Evolutionary conservation across 371 early-diverging fungal genomes (phyloP).

Genomic region (Mucor ambiguus): DNA sequence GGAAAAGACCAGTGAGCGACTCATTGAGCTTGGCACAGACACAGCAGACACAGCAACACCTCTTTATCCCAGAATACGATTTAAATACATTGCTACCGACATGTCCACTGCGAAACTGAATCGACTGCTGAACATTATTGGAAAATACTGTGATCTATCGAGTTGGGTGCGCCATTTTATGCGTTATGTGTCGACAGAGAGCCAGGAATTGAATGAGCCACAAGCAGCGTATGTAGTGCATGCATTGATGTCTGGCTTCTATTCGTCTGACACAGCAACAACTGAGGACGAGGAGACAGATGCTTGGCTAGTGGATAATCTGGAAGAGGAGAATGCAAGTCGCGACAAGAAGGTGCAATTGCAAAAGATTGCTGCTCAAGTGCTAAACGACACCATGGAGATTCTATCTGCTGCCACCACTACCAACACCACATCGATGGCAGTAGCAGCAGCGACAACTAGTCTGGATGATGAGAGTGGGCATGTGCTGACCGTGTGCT

Average conservation of each 20-base stretch:
- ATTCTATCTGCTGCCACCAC: conserved; percentile 12
- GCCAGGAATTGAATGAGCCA: conserved; percentile 34
- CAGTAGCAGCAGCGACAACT: background rate
- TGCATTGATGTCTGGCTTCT: conserved; percentile 44
- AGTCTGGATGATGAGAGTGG: conserved; percentile 25
- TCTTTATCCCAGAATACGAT: conserved; percentile 50
- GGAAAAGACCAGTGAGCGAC: conserved; percentile 22
- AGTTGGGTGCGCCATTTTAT: conserved; percentile 52
- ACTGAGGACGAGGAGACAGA: background rate
- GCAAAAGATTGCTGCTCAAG: conserved; percentile 16
- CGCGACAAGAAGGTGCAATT: background rate
- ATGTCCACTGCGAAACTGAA: conserved; percentile 27
- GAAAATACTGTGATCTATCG: conserved; percentile 43
- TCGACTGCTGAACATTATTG: conserved; percentile 52
- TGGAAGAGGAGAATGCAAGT: background rate
- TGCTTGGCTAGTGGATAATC: conserved; percentile 15
- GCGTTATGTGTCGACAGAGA: conserved; percentile 30
- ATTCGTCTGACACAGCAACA: background rate
- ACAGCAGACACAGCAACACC: conserved; percentile 8
- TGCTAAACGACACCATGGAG: conserved; percentile 27
- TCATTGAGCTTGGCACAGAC: conserved; percentile 26
- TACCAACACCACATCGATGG: conserved; percentile 11
- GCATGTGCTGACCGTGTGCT: conserved; percentile 34
- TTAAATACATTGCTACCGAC: conserved; percentile 47
- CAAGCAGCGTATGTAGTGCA: conserved; percentile 53